Base-by-base conservation (phyloP, 768 basidiomycete genomes). In the Lactarius indigo region DNA sequence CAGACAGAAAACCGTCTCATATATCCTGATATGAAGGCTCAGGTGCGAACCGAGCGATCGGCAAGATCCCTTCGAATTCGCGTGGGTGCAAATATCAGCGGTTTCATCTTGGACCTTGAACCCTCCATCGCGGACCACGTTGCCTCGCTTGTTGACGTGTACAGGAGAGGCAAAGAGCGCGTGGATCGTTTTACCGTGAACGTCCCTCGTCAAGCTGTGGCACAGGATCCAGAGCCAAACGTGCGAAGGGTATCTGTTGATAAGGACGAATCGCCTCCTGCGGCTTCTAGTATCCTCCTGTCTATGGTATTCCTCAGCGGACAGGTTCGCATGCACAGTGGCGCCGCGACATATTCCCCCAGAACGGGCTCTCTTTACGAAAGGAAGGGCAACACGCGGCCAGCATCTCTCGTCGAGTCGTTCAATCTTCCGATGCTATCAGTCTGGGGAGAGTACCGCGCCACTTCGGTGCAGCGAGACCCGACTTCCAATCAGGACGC, bases 101-200 rank as follows among this genome's bases (percentile, higher is more conserved):
- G 94, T 15, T 94, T 96, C 74, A 81, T 91, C 57, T 79, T 96
- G 64, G 91, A 95, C 72, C 78, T 96, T 28, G 93, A 95, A 73
- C 87, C 92, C 0, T 83, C 84, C 30, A 90, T 96, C 63, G 85
- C 92, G 4, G 85, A 86, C 67, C 92, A 86, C 72, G 79, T 93
- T 8, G 92, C 89, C 73, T 87, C 91, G n/a, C 78, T 95, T 30
- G 82, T 92, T 52, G 91, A 94, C 65, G 92, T 96, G 33, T 95
- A 94, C 76, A 85, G 83, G 63, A 85, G 85, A 73, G 93, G 94
- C 28, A 89, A 89, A 76, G 87, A 90, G 68, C 83, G 91, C 5
- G 84, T 96, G 54, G 87, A 87, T 47, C 83, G 83, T 30, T 76
- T 94, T 17, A 80, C 89, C 1, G 80, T 81, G n/a, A 84, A 76